Base-by-base conservation (phyloP, 352 stramenopile species). In the Halophytophthora polymorphica region DNA sequence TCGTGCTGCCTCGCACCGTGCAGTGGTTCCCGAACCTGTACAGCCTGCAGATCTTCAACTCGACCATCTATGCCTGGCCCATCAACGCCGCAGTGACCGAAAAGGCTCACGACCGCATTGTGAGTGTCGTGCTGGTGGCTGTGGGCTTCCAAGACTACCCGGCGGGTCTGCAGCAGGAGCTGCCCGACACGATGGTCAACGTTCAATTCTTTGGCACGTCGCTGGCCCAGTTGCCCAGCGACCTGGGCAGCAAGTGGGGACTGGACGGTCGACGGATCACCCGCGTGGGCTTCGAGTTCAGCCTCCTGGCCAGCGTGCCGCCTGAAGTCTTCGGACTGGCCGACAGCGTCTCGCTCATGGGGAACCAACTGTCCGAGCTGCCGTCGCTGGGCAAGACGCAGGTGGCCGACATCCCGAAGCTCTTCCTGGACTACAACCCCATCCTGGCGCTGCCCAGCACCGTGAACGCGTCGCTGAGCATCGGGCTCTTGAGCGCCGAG, bases 211-310 rank as follows among this genome's bases (percentile, higher is more conserved):
- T 65, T n/a, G 51, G 25, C 3, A 65, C 57, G 15, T 50, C 39
- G 1, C 17, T 65, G 31, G 45, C 45, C 8, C 40, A 40, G 6
- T n/a, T 65, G 0, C 57, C 57, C 0, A 66, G 35, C 38, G 41
- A 61, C 22, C 29, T 61, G 19, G 57, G 45, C 21, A 45, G 31
- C 11, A 61, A 53, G n/a, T 66, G 57, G 57, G 57, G 57, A 11
- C 34, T 50, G 1, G 34, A 18, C 45, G 45, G 57, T 17, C 41
- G 35, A 3, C 46, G 35, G 0, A 66, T 66, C 22, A 12, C 1
- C 0, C 57, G 57, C 15, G 57, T 66, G 6, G 57, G 51, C 21
- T 66, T 66, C 37, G 57, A 66, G 57, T 61, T 61, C 40, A 45
- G 57, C 38, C 56, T 56, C 19, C 36, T 66, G 15, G 38, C 29